Evolutionary conservation across 2,329 filamentous ascomycete species (phyloP).

Genomic region (Trichoderma harzianum): DNA sequence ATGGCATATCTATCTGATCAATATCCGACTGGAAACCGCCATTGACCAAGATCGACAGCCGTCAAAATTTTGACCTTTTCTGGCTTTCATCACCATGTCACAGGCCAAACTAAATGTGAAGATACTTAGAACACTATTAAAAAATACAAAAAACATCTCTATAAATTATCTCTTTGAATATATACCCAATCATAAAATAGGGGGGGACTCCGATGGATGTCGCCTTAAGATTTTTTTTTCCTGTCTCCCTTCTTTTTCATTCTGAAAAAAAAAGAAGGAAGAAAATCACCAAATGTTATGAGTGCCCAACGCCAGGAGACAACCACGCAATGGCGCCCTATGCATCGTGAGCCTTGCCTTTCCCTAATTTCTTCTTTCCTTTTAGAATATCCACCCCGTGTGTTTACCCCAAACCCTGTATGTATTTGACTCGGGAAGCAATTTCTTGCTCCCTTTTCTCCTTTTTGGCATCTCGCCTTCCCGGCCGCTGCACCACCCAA

Average conservation of each 20-base stretch:
- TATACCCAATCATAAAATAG: slow-evolving; percentile 20
- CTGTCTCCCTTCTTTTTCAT: background rate
- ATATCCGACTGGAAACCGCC: background rate
- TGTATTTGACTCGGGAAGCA: slow-evolving; percentile 2
- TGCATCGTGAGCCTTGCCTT: slow-evolving; percentile 18
- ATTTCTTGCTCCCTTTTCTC: background rate
- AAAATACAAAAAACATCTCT: slow-evolving; percentile 11
- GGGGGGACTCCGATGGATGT: background rate
- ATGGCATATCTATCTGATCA: background rate
- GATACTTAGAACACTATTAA: background rate
- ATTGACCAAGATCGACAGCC: background rate
- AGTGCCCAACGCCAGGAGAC: slow-evolving; percentile 21
- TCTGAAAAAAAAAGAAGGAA: background rate
- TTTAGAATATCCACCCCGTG: slow-evolving; percentile 1
- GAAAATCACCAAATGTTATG: slow-evolving; percentile 6
- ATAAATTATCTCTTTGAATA: slow-evolving; percentile 17
- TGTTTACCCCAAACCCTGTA: slow-evolving; percentile 9
- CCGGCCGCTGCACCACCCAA: background rate
- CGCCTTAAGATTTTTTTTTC: slow-evolving; percentile 2
- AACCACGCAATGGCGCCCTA: slow-evolving; percentile 18
- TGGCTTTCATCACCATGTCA: background rate
- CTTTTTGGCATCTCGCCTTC: background rate
- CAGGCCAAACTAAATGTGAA: background rate
- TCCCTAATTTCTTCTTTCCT: slow-evolving; percentile 12
- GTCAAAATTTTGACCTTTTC: background rate